Conservation (phyloP, 768 basidiomycete genomes). For the Steccherinum ochraceum region DNA sequence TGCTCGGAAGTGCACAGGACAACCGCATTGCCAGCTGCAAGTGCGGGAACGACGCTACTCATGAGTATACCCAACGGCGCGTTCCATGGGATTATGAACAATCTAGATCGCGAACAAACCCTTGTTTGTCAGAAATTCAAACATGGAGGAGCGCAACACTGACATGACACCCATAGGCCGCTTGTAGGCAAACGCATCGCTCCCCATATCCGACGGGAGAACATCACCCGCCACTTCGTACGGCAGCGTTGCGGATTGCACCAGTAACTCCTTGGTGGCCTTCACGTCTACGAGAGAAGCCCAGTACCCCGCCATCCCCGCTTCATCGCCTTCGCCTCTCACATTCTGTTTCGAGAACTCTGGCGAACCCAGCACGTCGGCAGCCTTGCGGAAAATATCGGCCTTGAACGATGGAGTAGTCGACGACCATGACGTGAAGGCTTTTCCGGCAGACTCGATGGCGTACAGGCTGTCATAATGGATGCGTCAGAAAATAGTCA, state of each 20-base stretch:
- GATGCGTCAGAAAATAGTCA: neutral
- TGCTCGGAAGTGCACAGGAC: conserved; percentile 43
- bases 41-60: conserved; percentile 33
- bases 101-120: conserved; percentile 20
- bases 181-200: conserved; percentile 30
- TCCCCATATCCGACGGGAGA: conserved; percentile 32
- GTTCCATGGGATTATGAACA: conserved; percentile 49
- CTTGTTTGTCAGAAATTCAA: neutral
- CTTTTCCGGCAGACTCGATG: conserved; percentile 35
- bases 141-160: conserved; percentile 11
- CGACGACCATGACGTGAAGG: conserved; percentile 41
- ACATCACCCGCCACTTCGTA: conserved; percentile 33
- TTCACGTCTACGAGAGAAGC: conserved; percentile 17
- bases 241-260: conserved; percentile 28
- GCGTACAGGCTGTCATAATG: conserved; percentile 26
- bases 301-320: conserved; percentile 19
- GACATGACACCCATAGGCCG: conserved; percentile 45
- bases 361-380: conserved; percentile 34
- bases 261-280: conserved; percentile 20
- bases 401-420: conserved; percentile 28
- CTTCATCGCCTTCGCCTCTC: conserved; percentile 30
- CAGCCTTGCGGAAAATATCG: conserved; percentile 39
- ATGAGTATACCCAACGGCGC: conserved; percentile 36
- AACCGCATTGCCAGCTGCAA: conserved; percentile 46
- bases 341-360: conserved; percentile 29